phyloP scores from a whole-genome alignment of 2,329 filamentous ascomycete genomes.

The Orbilia brochopaga region DNA sequence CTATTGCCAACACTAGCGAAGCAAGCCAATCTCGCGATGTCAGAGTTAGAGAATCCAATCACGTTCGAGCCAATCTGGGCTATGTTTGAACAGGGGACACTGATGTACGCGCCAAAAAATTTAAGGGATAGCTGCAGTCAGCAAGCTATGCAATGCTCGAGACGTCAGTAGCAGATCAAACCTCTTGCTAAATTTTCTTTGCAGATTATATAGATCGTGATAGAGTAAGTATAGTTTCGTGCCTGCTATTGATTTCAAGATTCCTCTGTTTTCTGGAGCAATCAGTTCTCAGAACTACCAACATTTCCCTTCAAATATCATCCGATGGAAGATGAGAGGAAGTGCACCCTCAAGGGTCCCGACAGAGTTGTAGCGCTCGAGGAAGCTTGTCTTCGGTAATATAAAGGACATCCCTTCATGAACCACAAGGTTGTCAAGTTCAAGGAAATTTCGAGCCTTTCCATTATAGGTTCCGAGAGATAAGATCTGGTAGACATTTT shows the following conservation, averaged over 20 bases:
- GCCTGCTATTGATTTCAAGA: background rate
- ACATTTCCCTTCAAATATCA: slow-evolving; percentile 4
- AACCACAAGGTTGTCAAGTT: background rate
- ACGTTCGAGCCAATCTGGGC: too few species aligned
- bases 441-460: slow-evolving; percentile 21
- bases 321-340: background rate
- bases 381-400: background rate
- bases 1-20: too few species aligned
- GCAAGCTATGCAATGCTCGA: too few species aligned
- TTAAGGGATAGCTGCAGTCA: too few species aligned
- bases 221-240: background rate
- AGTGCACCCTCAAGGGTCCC: background rate
- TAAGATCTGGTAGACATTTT: background rate
- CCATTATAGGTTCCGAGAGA: slow-evolving; percentile 47
- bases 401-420: background rate
- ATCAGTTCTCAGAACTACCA: background rate
- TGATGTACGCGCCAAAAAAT: too few species aligned
- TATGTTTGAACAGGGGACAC: too few species aligned
- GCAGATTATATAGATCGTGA: slow-evolving; percentile 5
- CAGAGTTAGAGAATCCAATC: too few species aligned
- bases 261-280: background rate
- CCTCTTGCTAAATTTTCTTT: too few species aligned
- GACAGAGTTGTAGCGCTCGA: background rate
- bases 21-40: too few species aligned
- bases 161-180: too few species aligned